Evolutionary conservation across 495 filamentous ascomycete species (phyloP).

Genomic region (Astrocystis sublimbata): DNA sequence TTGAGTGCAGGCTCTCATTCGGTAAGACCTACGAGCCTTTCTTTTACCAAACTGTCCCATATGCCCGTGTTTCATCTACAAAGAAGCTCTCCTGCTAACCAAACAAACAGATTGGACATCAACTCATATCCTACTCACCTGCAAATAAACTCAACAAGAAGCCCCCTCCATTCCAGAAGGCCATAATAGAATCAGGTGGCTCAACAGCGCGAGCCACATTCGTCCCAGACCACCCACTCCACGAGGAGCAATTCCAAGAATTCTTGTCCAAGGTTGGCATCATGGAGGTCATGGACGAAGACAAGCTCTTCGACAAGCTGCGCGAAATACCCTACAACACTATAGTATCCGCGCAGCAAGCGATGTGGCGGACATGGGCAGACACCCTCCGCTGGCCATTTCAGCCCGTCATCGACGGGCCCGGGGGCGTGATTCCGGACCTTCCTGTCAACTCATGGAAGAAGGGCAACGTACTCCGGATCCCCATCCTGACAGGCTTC

Average conservation of each 20-base stretch:
- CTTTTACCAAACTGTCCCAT: background rate
- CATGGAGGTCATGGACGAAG: slow-evolving; percentile 36
- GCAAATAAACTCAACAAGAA: slow-evolving; percentile 27
- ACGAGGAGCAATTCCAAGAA: slow-evolving; percentile 60
- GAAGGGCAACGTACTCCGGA: slow-evolving; percentile 51
- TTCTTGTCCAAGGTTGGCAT: slow-evolving; percentile 54
- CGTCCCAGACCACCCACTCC: slow-evolving; percentile 55
- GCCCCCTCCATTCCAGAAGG: slow-evolving; percentile 57
- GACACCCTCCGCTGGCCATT: slow-evolving; percentile 64
- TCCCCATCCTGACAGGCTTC: slow-evolving; percentile 66
- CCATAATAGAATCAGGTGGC: slow-evolving; percentile 64
- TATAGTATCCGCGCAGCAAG: slow-evolving; percentile 51
- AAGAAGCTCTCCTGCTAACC: background rate
- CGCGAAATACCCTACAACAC: slow-evolving; percentile 48
- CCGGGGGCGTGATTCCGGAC: slow-evolving; percentile 54
- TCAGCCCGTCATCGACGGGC: slow-evolving; percentile 65
- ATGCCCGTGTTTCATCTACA: background rate
- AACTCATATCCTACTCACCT: slow-evolving; percentile 55
- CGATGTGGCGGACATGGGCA: slow-evolving; percentile 55
- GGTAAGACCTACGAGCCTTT: slow-evolving; percentile 35
- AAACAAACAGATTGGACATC: slow-evolving; percentile 59
- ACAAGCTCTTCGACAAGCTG: slow-evolving; percentile 52
- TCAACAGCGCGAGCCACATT: slow-evolving; percentile 62
- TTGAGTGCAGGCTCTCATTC: slow-evolving; percentile 69
- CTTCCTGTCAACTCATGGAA: slow-evolving; percentile 59